phyloP scores from a whole-genome alignment of 2,329 filamentous ascomycete species.

The Ramularia endophylla region DNA sequence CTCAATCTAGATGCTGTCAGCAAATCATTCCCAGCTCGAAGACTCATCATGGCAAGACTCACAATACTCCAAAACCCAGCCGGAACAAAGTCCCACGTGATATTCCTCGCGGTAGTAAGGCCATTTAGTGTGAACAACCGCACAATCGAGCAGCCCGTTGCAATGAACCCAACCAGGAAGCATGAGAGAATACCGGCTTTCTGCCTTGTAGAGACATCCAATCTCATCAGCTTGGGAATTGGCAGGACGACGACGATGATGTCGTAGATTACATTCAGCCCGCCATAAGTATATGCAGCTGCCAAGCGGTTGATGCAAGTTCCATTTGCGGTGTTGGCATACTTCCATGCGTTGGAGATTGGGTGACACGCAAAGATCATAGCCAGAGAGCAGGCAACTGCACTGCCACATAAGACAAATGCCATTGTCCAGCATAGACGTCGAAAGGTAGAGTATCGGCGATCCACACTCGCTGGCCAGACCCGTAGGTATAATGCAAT shows the following conservation, averaged over 20 bases:
- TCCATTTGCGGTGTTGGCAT: not conserved
- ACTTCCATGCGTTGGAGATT: not conserved
- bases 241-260: slow-evolving; percentile 12
- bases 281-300: slow-evolving; percentile 6
- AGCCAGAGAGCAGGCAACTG: slow-evolving; percentile 6
- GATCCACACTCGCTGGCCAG: not conserved
- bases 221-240: slow-evolving; percentile 8
- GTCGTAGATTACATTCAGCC: slow-evolving; percentile 9
- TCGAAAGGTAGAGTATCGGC: slow-evolving; percentile 4
- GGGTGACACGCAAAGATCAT: slow-evolving; percentile 11
- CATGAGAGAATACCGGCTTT: slow-evolving; percentile 2
- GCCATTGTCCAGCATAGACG: slow-evolving; percentile 7
- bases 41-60: no score
- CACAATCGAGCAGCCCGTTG: not conserved
- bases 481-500: slow-evolving; percentile 13
- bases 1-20: not conserved
- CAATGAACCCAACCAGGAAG: slow-evolving; percentile 1
- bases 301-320: slow-evolving; percentile 9
- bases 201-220: slow-evolving; percentile 7
- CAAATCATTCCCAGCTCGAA: no score
- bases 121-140: not conserved
- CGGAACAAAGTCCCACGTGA: not conserved
- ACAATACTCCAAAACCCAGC: not conserved
- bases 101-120: not conserved
- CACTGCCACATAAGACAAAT: slow-evolving; percentile 1